phyloP scores from a whole-genome alignment of 495 filamentous ascomycete species.

The Aspergillus taichungensis region DNA sequence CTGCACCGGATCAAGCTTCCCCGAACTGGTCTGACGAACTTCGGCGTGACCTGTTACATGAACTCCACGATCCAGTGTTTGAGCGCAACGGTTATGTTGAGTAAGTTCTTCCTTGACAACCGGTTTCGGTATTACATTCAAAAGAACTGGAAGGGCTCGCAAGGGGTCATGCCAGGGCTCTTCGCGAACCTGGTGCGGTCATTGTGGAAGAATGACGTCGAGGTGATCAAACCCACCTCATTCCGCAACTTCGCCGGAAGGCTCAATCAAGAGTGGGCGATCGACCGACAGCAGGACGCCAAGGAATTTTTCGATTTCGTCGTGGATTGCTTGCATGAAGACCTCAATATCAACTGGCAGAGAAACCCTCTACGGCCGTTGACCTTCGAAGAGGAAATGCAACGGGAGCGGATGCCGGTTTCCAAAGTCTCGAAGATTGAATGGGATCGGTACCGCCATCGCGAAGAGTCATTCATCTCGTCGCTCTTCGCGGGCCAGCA shows the following conservation, averaged over 20 bases:
- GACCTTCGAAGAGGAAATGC: conserved; percentile 52
- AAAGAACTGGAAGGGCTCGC: conserved; percentile 61
- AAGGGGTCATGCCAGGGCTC: conserved; percentile 69
- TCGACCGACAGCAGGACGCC: conserved; percentile 65
- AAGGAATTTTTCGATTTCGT: conserved; percentile 71
- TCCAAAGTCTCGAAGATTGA: conserved; percentile 52
- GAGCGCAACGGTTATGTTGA: conserved; percentile 63
- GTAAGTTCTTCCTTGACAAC: conserved; percentile 54
- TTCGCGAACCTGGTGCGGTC: conserved; percentile 68
- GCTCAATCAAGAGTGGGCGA: conserved; percentile 49
- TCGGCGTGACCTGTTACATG: conserved; percentile 81
- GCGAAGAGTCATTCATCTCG: conserved; percentile 56
- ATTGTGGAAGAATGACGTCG: conserved; percentile 60
- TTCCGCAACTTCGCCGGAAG: conserved; percentile 50
- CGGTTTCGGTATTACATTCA: conserved; percentile 48
- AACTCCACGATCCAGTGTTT: conserved; percentile 81
- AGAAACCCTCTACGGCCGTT: conserved; percentile 48
- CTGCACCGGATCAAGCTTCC: conserved; percentile 45
- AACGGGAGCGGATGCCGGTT: conserved; percentile 53
- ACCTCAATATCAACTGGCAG: conserved; percentile 61
- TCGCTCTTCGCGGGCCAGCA: conserved; percentile 67
- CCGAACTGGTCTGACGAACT: conserved; percentile 70
- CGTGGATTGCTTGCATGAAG: conserved; percentile 63
- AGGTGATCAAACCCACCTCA: conserved; percentile 47
- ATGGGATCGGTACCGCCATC: conserved; percentile 62